Evolutionary conservation across 2,329 filamentous ascomycete genomes (phyloP).

Genomic region (Penicillium griseofulvum): DNA sequence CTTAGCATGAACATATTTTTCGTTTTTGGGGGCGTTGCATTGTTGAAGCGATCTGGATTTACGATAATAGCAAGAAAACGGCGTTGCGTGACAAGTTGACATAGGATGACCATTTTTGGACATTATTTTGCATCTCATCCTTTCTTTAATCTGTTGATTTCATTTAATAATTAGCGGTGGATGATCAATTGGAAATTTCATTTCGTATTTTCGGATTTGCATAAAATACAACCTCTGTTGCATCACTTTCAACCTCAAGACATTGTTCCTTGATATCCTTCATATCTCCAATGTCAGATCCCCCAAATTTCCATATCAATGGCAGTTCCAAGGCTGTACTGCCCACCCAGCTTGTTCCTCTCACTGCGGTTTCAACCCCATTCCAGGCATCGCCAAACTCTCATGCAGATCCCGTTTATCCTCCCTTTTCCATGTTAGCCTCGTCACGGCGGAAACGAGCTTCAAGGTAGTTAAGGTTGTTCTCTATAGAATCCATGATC

Average conservation of each 20-base stretch:
- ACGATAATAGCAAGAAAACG: constrained; percentile 33
- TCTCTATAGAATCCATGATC: neutral
- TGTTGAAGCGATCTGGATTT: constrained; percentile 22
- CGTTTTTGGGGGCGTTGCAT: constrained; percentile 12
- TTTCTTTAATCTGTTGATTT: neutral
- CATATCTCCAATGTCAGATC: neutral
- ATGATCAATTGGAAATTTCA: neutral
- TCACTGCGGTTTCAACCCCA: neutral
- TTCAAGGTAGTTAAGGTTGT: neutral
- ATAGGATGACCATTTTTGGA: constrained; percentile 14
- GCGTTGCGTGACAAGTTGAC: constrained; percentile 20
- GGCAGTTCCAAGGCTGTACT: too few species aligned
- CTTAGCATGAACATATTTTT: constrained; percentile 22
- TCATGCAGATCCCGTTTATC: neutral
- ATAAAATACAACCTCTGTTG: neutral
- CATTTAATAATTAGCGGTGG: neutral
- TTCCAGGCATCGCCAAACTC: neutral
- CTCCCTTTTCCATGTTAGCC: neutral
- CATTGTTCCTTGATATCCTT: neutral
- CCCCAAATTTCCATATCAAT: too few species aligned
- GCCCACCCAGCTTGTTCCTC: neutral
- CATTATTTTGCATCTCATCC: constrained; percentile 10
- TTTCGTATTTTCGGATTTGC: constrained; percentile 10
- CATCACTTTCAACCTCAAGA: neutral
- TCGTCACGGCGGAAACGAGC: neutral